phyloP scores from a whole-genome alignment of 257 asterid genomes.

The Phtheirospermum japonicum region DNA sequence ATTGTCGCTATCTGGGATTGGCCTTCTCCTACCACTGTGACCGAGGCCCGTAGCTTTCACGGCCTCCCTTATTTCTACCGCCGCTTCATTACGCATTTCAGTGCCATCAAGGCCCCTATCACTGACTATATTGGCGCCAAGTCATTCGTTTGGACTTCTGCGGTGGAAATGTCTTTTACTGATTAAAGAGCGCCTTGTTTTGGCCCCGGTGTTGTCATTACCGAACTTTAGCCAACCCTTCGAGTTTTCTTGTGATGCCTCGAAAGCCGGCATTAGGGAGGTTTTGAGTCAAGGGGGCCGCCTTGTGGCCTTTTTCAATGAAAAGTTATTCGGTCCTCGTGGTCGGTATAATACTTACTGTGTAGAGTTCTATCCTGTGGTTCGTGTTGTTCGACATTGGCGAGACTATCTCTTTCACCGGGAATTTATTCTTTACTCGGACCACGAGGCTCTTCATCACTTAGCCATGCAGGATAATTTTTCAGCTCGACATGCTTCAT shows the following conservation, averaged over 20 bases:
- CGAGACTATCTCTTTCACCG: too few relatives aligned
- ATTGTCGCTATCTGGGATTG: neutral
- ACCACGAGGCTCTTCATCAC: too few relatives aligned
- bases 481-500: neutral
- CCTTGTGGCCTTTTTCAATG: neutral
- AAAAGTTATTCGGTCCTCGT: neutral
- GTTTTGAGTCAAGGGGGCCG: neutral
- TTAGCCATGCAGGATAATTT: neutral
- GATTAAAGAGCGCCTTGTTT: neutral
- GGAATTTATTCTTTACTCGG: too few relatives aligned
- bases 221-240: too few relatives aligned
- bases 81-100: neutral
- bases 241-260: too few relatives aligned
- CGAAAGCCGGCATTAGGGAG: neutral
- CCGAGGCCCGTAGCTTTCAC: neutral
- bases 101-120: too few relatives aligned
- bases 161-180: neutral
- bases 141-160: neutral
- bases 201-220: too few relatives aligned
- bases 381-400: too few relatives aligned
- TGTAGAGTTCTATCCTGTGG: neutral
- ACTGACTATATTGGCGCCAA: too few relatives aligned
- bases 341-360: neutral
- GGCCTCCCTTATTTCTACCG: neutral
- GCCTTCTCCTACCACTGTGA: neutral